Evolutionary conservation across 495 filamentous ascomycete species (phyloP).

Genomic region (Cercophora samala): DNA sequence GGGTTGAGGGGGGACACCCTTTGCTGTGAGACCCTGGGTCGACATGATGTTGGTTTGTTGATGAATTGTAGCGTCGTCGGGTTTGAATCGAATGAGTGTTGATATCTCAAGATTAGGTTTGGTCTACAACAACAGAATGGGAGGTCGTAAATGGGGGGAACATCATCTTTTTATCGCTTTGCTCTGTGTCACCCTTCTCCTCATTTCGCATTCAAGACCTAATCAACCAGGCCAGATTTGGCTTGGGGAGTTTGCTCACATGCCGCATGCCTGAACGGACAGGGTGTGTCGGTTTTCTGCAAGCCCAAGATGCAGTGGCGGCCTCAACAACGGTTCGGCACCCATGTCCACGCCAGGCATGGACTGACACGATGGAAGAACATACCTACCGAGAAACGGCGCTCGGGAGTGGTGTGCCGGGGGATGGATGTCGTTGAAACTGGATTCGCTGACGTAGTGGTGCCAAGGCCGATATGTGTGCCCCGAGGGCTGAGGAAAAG

Average conservation of each 20-base stretch:
- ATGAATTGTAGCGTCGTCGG: background rate
- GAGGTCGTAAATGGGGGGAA: background rate
- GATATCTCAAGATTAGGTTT: background rate
- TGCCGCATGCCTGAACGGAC: background rate
- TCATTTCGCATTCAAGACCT: conserved; percentile 19
- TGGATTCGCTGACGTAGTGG: background rate
- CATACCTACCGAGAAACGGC: background rate
- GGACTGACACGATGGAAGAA: background rate
- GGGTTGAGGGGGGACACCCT: conserved; percentile 35
- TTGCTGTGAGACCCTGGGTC: conserved; percentile 28
- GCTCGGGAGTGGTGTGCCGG: background rate
- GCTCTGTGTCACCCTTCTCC: conserved; percentile 1
- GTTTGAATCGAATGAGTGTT: background rate
- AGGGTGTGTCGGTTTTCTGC: background rate
- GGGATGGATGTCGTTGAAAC: background rate
- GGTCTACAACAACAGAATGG: background rate
- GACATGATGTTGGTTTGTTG: conserved; percentile 23
- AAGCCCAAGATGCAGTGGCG: conserved; percentile 8
- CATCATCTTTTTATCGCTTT: conserved; percentile 6
- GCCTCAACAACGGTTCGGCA: conserved; percentile 3
- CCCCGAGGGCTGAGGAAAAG: conserved; percentile 9
- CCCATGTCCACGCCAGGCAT: background rate
- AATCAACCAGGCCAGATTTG: conserved; percentile 2
- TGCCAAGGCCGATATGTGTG: background rate
- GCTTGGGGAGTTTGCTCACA: background rate